Percentiles rank a stretch among this genome's conserved stretches.
phyloP scores from a whole-genome alignment of 768 basidiomycete genomes.

The Phlebiopsis gigantea region DNA sequence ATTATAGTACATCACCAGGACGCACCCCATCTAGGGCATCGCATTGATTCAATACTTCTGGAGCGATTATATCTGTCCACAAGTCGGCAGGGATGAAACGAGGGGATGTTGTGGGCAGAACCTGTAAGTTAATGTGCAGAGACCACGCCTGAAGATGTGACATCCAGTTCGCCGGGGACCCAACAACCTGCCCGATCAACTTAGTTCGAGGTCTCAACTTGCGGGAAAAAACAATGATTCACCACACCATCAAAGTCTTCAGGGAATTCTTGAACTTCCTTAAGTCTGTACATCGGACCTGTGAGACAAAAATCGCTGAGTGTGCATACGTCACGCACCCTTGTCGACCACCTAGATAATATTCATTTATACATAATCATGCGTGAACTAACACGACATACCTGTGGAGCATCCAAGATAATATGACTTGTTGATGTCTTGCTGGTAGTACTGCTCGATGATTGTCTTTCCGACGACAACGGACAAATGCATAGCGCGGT shows the following conservation, averaged over 20 bases:
- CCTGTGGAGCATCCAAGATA: slow-evolving; percentile 21
- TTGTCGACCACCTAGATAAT: background rate
- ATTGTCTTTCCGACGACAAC: slow-evolving; percentile 15
- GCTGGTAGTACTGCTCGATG: slow-evolving; percentile 13
- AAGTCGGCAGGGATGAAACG: slow-evolving; percentile 22
- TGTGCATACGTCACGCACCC: background rate
- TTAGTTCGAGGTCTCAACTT: background rate
- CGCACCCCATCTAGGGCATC: slow-evolving; percentile 27
- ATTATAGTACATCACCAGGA: no score
- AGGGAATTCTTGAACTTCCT: background rate
- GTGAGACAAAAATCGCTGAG: background rate
- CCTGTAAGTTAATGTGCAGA: slow-evolving; percentile 20
- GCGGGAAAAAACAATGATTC: background rate
- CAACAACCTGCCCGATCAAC: slow-evolving; percentile 21
- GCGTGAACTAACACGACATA: background rate
- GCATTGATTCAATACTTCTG: slow-evolving; percentile 29
- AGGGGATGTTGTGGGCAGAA: slow-evolving; percentile 16
- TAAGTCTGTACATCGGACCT: background rate
- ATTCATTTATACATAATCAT: background rate
- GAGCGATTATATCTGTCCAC: slow-evolving; percentile 24
- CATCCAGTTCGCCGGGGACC: slow-evolving; percentile 27
- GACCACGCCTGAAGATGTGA: slow-evolving; percentile 20
- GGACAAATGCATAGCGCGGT: slow-evolving; percentile 14
- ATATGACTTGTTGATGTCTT: slow-evolving; percentile 13
- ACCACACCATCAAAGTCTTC: background rate